A percentile compares a stretch with the other conserved stretches of the same genome.
Evolutionary conservation across 257 asterid species (phyloP).

Genomic region (Echites panduratus): DNA sequence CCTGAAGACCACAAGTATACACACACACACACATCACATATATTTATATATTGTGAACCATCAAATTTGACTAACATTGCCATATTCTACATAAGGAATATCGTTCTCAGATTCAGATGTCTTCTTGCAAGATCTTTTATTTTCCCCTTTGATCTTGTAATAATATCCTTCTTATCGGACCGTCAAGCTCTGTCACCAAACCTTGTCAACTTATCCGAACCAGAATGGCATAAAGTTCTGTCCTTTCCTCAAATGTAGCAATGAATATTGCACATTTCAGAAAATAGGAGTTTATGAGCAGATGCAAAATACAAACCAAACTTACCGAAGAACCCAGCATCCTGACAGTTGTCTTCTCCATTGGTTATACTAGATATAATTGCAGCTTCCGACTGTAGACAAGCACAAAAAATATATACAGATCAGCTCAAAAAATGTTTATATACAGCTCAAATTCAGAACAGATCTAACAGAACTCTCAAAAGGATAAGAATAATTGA

Average conservation of each 20-base stretch:
- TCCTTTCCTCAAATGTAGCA: no score
- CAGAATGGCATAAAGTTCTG: no score
- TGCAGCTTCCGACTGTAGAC: constrained; percentile 26
- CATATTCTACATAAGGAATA: no score
- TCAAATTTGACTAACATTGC: background rate
- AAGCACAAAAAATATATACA: background rate
- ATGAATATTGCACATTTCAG: constrained; percentile 2
- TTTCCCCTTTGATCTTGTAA: no score
- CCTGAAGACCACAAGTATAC: background rate
- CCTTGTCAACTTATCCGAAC: no score
- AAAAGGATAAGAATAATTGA: background rate
- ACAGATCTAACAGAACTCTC: background rate
- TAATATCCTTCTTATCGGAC: no score
- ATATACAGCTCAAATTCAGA: background rate
- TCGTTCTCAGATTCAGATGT: no score
- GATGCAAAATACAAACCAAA: constrained; percentile 8
- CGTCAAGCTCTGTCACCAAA: no score
- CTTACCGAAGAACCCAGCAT: constrained; percentile 38
- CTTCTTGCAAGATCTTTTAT: no score
- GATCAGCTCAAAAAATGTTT: background rate
- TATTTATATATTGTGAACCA: no score
- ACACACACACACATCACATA: no score
- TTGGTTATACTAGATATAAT: constrained; percentile 19
- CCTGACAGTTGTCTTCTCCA: constrained; percentile 22
- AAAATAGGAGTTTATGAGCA: background rate